Evolutionary conservation across 2,329 filamentous ascomycete species (phyloP).

Genomic region (Microdochium paspali): DNA sequence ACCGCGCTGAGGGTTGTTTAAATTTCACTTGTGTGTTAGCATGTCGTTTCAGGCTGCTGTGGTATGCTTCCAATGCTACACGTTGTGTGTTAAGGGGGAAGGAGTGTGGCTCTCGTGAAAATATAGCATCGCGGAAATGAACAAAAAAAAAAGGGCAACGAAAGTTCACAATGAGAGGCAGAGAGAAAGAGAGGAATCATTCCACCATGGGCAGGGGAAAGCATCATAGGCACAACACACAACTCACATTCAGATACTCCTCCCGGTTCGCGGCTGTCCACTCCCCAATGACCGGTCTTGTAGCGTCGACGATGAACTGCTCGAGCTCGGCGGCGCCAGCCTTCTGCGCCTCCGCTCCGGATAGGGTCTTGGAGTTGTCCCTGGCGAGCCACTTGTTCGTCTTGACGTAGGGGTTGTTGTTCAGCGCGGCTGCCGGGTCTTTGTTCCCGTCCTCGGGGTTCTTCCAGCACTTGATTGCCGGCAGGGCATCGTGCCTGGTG

Average conservation of each 20-base stretch:
- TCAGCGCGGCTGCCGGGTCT: constrained; percentile 4
- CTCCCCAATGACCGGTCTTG: constrained; percentile 21
- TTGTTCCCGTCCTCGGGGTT: constrained; percentile 14
- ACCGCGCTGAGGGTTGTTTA: constrained; percentile 13
- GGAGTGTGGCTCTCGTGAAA: too few relatives aligned
- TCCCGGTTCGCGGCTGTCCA: constrained; percentile 21
- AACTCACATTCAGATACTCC: constrained; percentile 23
- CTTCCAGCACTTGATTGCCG: constrained; percentile 19
- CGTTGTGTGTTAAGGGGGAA: too few relatives aligned
- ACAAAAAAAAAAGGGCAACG: background rate
- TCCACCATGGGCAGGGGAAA: too few relatives aligned
- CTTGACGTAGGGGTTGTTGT: background rate
- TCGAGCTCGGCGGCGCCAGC: background rate
- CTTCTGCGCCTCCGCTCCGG: background rate
- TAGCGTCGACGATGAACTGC: constrained; percentile 9
- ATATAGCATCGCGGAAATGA: too few relatives aligned
- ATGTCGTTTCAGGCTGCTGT: too few relatives aligned
- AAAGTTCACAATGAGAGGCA: too few relatives aligned
- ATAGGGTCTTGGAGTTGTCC: background rate
- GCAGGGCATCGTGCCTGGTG: constrained; percentile 4
- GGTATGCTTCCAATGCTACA: too few relatives aligned
- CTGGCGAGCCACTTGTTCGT: background rate
- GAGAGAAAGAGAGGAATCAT: too few relatives aligned
- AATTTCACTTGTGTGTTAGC: background rate
- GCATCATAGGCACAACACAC: background rate